Percentiles rank a stretch among this genome's conserved stretches.
Conservation (phyloP, 2,329 filamentous ascomycete species). For the Seiridium cupressi region DNA sequence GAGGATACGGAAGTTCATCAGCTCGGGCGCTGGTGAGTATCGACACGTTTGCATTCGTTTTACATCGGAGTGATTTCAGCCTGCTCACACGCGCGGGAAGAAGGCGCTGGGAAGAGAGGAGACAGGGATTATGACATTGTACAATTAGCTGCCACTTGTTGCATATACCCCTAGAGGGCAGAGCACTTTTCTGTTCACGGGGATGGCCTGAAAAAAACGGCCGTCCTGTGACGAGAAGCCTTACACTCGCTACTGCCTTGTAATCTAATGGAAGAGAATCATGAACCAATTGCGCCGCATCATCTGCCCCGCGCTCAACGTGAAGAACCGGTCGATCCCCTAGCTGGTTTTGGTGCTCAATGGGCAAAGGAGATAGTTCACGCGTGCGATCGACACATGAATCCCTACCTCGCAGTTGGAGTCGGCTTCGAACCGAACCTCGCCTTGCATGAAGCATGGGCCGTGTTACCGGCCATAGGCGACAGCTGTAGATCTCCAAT, state of each 20-base stretch:
- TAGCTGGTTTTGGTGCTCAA: background rate
- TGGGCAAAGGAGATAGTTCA: background rate
- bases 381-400: slow-evolving; percentile 1
- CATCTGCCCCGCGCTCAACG: background rate
- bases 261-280: slow-evolving; percentile 12
- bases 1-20: background rate
- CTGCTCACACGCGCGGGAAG: background rate
- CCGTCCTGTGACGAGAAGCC: slow-evolving; percentile 8
- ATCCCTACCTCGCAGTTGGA: slow-evolving; percentile 1
- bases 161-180: slow-evolving; percentile 12
- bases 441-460: background rate
- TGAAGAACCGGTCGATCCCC: background rate
- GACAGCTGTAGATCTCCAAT: no score
- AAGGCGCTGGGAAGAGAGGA: slow-evolving; percentile 8
- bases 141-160: slow-evolving; percentile 10
- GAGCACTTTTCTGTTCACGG: slow-evolving; percentile 9
- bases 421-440: slow-evolving; percentile 8
- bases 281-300: background rate
- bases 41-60: slow-evolving; percentile 9
- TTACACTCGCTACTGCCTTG: slow-evolving; percentile 15
- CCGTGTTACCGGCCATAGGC: no score
- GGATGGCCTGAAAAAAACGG: slow-evolving; percentile 1
- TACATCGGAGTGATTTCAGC: background rate
- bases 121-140: slow-evolving; percentile 7
- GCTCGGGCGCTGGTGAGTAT: slow-evolving; percentile 4